These are phyloP conservation scores for Nannochloropsis oceanica DNA, from an alignment of 108 stramenopile genomes.

Conservation along the genomic window DNA sequence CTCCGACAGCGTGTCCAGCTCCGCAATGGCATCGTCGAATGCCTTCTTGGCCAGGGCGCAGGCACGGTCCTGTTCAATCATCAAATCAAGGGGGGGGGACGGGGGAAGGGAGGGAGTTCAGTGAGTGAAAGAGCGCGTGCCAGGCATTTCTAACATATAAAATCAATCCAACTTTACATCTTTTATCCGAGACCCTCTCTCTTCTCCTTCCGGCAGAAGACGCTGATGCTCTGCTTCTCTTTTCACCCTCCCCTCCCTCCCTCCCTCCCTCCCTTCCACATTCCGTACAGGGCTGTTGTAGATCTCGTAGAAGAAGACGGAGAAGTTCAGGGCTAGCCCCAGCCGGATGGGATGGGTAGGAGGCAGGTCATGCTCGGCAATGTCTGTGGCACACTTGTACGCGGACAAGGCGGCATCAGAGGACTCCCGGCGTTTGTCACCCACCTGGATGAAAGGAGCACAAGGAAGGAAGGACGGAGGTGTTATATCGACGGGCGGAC, in stretches of 20 bases:
- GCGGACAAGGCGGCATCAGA: slow-evolving; percentile 87
- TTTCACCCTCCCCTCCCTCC: no score
- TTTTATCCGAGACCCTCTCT: no score
- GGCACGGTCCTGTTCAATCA: slow-evolving; percentile 8
- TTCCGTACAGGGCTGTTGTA: slow-evolving; percentile 65
- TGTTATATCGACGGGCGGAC: neutral
- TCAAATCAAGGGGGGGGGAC: no score
- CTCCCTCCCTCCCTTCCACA: no score
- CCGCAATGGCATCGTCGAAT: slow-evolving; percentile 99
- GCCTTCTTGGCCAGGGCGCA: slow-evolving; percentile 51
- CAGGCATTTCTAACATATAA: no score
- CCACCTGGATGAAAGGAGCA: slow-evolving; percentile 32
- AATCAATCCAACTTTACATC: no score
- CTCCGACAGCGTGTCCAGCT: slow-evolving; percentile 96
- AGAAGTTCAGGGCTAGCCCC: slow-evolving; percentile 99
- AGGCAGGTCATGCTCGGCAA: slow-evolving; percentile 85
- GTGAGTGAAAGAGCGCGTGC: no score
- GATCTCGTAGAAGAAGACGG: slow-evolving; percentile 99
- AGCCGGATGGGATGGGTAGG: slow-evolving; percentile 99
- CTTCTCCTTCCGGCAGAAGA: no score
- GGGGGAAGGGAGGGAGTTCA: no score
- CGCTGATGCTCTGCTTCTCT: no score
- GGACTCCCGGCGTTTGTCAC: slow-evolving; percentile 42
- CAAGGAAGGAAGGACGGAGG: neutral
- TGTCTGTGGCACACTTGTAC: slow-evolving; percentile 84